phyloP scores from a whole-genome alignment of 2,329 filamentous ascomycete genomes.

The Pseudogymnoascus sp. region DNA sequence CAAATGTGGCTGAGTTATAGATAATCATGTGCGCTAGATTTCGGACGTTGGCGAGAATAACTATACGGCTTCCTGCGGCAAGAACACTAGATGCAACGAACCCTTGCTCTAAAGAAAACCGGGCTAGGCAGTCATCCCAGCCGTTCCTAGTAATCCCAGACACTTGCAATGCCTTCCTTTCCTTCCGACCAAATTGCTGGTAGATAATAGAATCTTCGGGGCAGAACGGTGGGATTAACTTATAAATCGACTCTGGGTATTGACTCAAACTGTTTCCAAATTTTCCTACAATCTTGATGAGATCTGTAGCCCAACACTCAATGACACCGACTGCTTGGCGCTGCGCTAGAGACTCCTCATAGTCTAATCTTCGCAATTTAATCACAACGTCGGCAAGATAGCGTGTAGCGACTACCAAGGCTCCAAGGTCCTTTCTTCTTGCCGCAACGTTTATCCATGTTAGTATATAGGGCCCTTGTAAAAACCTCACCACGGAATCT shows the following conservation, averaged over 20 bases:
- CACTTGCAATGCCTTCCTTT: background rate
- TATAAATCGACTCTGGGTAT: conserved; percentile 31
- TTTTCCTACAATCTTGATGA: conserved; percentile 32
- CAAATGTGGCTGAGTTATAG: conserved; percentile 13
- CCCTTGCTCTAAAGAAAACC: conserved; percentile 10
- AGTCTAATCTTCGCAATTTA: background rate
- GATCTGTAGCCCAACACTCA: conserved; percentile 30
- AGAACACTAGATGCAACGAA: background rate
- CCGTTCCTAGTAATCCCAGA: conserved; percentile 4
- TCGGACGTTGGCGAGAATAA: background rate
- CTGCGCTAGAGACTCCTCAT: conserved; percentile 13
- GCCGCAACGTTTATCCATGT: background rate
- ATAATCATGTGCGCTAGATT: conserved; percentile 9
- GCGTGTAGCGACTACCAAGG: background rate
- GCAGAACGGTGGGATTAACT: conserved; percentile 34
- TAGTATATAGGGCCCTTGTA: background rate
- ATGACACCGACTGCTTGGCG: conserved; percentile 20
- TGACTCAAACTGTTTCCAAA: conserved; percentile 26
- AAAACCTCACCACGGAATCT: background rate
- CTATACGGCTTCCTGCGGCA: background rate
- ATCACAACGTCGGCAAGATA: background rate
- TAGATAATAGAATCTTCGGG: conserved; percentile 31
- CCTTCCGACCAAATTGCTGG: conserved; percentile 23
- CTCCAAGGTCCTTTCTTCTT: background rate
- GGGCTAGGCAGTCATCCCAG: conserved; percentile 15